Conservation (phyloP, 2,329 filamentous ascomycete genomes). For the Aureobasidium sp. region DNA sequence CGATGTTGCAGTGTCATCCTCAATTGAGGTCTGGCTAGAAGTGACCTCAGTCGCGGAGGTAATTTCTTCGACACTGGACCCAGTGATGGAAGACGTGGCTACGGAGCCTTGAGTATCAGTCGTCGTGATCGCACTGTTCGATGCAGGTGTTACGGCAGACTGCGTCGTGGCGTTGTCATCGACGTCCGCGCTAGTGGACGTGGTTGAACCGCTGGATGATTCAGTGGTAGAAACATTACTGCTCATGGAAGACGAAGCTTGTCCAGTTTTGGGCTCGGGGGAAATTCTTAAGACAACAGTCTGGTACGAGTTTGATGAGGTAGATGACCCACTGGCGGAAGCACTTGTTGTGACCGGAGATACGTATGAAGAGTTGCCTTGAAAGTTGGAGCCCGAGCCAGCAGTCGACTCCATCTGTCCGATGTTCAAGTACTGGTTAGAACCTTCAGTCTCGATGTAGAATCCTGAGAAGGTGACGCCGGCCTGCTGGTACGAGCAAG, state of each 20-base stretch:
- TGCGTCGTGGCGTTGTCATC: background rate
- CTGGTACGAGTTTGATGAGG: background rate
- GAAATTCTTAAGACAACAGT: constrained; percentile 5
- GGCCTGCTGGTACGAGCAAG: constrained; percentile 1
- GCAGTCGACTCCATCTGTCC: background rate
- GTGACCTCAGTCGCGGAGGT: background rate
- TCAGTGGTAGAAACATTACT: background rate
- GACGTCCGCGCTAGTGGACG: background rate
- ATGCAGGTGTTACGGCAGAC: background rate
- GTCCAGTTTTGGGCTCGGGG: background rate
- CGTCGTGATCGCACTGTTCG: background rate
- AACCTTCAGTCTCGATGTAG: background rate
- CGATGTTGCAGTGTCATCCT: background rate
- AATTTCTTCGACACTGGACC: background rate
- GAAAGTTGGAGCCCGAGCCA: background rate
- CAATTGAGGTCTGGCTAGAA: background rate
- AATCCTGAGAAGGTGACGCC: background rate
- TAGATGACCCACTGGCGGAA: background rate
- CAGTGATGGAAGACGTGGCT: background rate
- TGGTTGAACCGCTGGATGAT: background rate
- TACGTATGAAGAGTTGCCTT: background rate
- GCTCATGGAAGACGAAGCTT: background rate
- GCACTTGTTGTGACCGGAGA: background rate
- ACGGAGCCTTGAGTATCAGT: background rate
- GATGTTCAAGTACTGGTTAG: constrained; percentile 5